These are phyloP conservation scores for Komagataella phaffii DNA, from an alignment of 805 yeast genomes.

Conservation along the genomic window DNA sequence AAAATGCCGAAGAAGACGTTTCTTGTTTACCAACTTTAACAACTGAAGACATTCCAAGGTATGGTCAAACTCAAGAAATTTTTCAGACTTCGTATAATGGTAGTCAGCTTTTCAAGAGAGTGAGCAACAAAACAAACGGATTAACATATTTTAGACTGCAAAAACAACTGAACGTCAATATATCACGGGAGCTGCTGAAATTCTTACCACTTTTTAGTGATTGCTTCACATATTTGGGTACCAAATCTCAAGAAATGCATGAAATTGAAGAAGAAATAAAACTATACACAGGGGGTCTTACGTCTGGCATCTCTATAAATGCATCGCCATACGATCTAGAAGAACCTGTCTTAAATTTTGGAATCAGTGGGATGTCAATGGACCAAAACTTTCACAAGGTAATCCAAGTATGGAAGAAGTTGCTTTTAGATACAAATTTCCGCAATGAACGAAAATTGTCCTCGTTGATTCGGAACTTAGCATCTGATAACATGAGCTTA, in stretches of 20 bases:
- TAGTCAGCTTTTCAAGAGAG: constrained; percentile 13
- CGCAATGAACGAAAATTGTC: constrained; percentile 52
- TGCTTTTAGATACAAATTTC: constrained; percentile 61
- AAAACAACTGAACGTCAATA: constrained; percentile 34
- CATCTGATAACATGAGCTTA: constrained; percentile 63
- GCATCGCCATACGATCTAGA: constrained; percentile 37
- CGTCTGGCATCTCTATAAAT: constrained; percentile 43
- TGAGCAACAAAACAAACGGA: constrained; percentile 50
- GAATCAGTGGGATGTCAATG: constrained; percentile 56
- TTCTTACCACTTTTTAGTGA: constrained; percentile 68
- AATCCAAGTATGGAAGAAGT: constrained; percentile 52
- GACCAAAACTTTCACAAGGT: constrained; percentile 48
- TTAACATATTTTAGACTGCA: constrained; percentile 64
- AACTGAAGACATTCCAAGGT: constrained; percentile 56
- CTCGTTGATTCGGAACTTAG: constrained; percentile 58
- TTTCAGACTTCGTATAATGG: constrained; percentile 1
- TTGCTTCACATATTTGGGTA: constrained; percentile 82
- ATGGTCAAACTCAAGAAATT: constrained; percentile 16
- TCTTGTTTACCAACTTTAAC: constrained; percentile 71
- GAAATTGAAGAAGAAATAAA: constrained; percentile 79
- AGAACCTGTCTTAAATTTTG: constrained; percentile 37
- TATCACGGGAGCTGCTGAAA: constrained; percentile 53
- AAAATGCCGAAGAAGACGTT: constrained; percentile 56
- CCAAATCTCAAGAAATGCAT: constrained; percentile 53
- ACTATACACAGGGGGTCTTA: constrained; percentile 72